phyloP scores from a whole-genome alignment of 2,329 filamentous ascomycete species.

The Verticillium dahliae region DNA sequence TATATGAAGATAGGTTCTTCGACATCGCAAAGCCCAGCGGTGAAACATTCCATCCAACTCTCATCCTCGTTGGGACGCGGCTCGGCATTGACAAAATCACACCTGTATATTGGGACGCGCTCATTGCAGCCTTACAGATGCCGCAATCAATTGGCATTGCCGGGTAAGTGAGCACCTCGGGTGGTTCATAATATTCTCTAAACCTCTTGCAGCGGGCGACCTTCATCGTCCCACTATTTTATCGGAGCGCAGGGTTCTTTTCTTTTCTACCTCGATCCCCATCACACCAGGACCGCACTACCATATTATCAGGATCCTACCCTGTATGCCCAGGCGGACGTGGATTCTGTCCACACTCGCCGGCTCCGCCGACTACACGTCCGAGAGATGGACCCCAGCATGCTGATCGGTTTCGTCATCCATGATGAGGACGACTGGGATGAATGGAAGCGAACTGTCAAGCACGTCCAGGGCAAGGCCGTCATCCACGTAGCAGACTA shows the following conservation, averaged over 20 bases:
- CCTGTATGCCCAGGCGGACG: constrained; percentile 63
- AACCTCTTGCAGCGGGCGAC: constrained; percentile 61
- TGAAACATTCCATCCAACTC: constrained; percentile 67
- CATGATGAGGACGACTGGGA: constrained; percentile 75
- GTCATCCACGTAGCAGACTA: constrained; percentile 78
- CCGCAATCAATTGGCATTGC: constrained; percentile 93
- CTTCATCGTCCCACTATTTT: constrained; percentile 73
- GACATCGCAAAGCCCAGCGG: constrained; percentile 64
- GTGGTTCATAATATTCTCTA: constrained; percentile 2
- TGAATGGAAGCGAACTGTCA: constrained; percentile 71
- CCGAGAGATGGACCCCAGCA: constrained; percentile 93
- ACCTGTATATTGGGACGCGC: constrained; percentile 89
- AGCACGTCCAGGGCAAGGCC: constrained; percentile 70
- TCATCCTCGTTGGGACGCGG: constrained; percentile 83
- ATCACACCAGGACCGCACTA: constrained; percentile 72
- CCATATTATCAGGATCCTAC: constrained; percentile 51
- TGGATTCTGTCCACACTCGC: constrained; percentile 81
- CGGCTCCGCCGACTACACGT: constrained; percentile 77
- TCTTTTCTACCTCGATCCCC: constrained; percentile 94
- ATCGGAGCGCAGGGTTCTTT: constrained; percentile 59
- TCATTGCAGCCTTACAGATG: constrained; percentile 78
- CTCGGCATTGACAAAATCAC: constrained; percentile 93
- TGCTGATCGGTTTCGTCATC: constrained; percentile 92
- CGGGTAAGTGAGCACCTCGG: constrained; percentile 51
- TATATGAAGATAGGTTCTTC: constrained; percentile 86